Conservation (phyloP, 1,284 basidiomycete genomes). For the Microbotryum saponariae region DNA sequence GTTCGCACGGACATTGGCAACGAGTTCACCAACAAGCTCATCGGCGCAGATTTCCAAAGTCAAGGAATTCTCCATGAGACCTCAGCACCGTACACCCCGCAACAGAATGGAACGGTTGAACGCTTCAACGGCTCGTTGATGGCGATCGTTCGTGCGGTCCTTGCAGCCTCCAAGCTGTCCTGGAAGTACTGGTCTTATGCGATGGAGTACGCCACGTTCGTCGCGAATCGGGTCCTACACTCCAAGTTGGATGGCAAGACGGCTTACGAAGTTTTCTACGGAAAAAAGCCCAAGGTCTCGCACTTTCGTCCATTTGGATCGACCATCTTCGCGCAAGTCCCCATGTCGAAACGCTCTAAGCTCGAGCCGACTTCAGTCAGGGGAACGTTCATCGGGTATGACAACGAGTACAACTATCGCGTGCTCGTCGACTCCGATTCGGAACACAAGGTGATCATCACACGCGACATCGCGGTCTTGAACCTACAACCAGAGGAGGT, state of each 20-base stretch:
- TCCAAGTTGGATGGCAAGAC: neutral
- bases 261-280: neutral
- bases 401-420: too few species aligned
- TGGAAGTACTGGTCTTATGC: neutral
- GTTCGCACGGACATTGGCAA: slow-evolving; percentile 28
- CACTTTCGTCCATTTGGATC: too few species aligned
- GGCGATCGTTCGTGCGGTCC: neutral
- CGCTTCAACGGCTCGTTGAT: neutral
- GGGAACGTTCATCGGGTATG: neutral
- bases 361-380: neutral
- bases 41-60: neutral
- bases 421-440: too few species aligned
- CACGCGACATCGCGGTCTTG: too few species aligned
- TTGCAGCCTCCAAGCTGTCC: neutral
- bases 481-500: too few species aligned
- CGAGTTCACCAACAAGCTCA: slow-evolving; percentile 11
- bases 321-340: neutral
- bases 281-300: neutral
- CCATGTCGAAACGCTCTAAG: neutral
- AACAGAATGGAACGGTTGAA: slow-evolving; percentile 10
- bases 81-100: slow-evolving; percentile 12
- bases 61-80: slow-evolving; percentile 12
- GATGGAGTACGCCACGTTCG: neutral
- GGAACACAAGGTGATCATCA: too few species aligned
- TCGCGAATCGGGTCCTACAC: neutral